phyloP scores from a whole-genome alignment of 2,329 filamentous ascomycete species.

The Aciculosporium take region DNA sequence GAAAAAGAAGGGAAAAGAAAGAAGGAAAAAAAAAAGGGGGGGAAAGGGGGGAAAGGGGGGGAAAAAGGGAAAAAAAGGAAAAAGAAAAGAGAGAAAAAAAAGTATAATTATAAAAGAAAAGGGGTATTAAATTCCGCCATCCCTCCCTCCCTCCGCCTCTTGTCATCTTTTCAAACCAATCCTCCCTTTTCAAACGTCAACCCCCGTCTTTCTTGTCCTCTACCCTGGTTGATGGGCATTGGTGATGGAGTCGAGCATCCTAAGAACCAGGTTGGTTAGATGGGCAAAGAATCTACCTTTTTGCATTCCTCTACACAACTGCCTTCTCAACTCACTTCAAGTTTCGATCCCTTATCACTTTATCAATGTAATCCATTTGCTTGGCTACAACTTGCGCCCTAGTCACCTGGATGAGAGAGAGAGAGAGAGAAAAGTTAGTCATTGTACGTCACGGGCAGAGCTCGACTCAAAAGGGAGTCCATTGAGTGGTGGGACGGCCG shows the following conservation, averaged over 20 bases:
- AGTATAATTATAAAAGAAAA: no score
- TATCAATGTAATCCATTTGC: slow-evolving; percentile 38
- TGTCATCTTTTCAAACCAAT: neutral
- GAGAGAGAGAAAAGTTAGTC: slow-evolving; percentile 9
- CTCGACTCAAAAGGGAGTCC: slow-evolving; percentile 8
- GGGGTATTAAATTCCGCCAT: slow-evolving; percentile 3
- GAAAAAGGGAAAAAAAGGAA: no score
- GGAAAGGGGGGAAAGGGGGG: no score
- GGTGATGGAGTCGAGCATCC: slow-evolving; percentile 13
- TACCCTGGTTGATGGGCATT: slow-evolving; percentile 9
- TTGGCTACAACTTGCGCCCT: slow-evolving; percentile 31
- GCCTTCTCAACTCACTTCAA: slow-evolving; percentile 24
- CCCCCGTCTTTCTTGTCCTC: neutral
- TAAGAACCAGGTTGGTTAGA: slow-evolving; percentile 2
- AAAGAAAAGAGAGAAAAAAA: no score
- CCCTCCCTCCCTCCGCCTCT: neutral
- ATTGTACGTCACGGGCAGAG: neutral
- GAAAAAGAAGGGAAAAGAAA: no score
- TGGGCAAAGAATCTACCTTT: neutral
- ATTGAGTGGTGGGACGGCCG: slow-evolving; percentile 16
- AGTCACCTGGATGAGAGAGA: slow-evolving; percentile 22
- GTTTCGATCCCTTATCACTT: slow-evolving; percentile 42
- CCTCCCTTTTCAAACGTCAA: neutral
- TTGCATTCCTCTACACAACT: neutral
- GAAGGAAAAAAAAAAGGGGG: no score